Base-by-base conservation (phyloP, 805 yeast species). In the Cyberlindnera misumaiensis region DNA sequence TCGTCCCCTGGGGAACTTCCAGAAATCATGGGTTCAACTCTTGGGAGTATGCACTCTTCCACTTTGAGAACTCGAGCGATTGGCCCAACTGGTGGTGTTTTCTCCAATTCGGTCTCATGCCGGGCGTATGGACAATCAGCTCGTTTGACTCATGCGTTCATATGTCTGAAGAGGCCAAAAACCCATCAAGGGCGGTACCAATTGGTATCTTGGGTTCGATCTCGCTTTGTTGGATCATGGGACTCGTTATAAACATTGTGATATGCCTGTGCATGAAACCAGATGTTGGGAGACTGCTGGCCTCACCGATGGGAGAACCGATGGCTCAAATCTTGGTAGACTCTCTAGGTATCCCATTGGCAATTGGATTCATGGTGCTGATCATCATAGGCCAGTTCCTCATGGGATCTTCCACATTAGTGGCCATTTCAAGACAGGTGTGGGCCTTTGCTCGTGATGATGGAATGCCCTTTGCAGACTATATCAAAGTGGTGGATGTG, bases 371-470 rank as follows among this genome's bases (percentile, higher is more conserved):
- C 46, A 75, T 79, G 80, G 51, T 72, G 8, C 50, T 79, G 42
- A 72, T 77, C 53, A 69, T 77, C 8, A 51, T 65, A 38, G 75
- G 82, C 27, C 85, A 78, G 57, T 77, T 73, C 63, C 60, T 78
- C 37, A 80, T 79, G 85, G 82, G 82, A 18, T 68, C 75, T 20
- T 73, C 81, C 4, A 68, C 73, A 36, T 61, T 78, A 34, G 68
- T 78, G 34, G 85, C 86, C 11, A 69, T 74, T 5, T 77, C 84
- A 4, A 71, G 88, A 58, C 87, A 80, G 56, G 67, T 78, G 35
- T 81, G 83, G 77, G 85, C 87, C 1, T 78, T 80, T 57, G 77
- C 85, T 29, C 73, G 90, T 62, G 90, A 82, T 56, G 78, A 80
- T 49, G 88, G 87, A 12, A 64, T 80, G 45, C 83, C 85, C 12